A percentile compares a stretch with the other conserved stretches of the same genome.
These are phyloP conservation scores for Puccinia coronata DNA, from an alignment of 1,284 basidiomycete species.

Conservation along the genomic window DNA sequence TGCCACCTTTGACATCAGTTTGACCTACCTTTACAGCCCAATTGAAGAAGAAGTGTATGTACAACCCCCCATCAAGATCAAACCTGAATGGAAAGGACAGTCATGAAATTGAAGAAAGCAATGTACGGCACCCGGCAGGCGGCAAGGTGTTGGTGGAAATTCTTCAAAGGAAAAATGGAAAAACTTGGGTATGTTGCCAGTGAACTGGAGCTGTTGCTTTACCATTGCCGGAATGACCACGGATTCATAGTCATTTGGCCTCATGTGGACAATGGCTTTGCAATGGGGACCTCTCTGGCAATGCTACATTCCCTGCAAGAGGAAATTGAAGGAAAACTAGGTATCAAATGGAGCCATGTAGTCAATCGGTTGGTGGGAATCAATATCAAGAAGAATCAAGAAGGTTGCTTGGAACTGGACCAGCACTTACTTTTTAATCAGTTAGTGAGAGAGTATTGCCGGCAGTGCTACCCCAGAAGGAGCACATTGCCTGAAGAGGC, in stretches of 20 bases:
- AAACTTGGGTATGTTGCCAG: background rate
- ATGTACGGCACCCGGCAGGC: slow-evolving; percentile 17
- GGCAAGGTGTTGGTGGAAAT: background rate
- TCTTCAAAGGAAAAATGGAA: slow-evolving; percentile 14
- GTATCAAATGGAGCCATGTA: too few species aligned
- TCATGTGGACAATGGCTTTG: slow-evolving; percentile 1
- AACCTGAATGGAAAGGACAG: background rate
- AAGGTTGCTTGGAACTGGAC: background rate
- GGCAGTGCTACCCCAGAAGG: background rate
- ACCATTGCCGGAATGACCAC: background rate
- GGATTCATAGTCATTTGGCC: background rate
- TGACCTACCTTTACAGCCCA: background rate
- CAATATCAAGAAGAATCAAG: background rate
- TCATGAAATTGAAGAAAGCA: slow-evolving; percentile 9
- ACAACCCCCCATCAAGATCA: background rate
- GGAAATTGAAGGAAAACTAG: background rate
- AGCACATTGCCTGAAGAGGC: too few species aligned
- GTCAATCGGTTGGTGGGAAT: background rate
- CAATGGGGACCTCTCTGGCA: background rate
- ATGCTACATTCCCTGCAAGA: background rate
- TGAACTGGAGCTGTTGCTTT: background rate
- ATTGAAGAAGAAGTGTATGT: too few species aligned
- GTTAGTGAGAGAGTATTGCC: background rate
- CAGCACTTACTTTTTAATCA: background rate
- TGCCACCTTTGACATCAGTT: slow-evolving; percentile 8